Conservation (phyloP, 768 basidiomycete species). For the Boletus pseudopeckii region DNA sequence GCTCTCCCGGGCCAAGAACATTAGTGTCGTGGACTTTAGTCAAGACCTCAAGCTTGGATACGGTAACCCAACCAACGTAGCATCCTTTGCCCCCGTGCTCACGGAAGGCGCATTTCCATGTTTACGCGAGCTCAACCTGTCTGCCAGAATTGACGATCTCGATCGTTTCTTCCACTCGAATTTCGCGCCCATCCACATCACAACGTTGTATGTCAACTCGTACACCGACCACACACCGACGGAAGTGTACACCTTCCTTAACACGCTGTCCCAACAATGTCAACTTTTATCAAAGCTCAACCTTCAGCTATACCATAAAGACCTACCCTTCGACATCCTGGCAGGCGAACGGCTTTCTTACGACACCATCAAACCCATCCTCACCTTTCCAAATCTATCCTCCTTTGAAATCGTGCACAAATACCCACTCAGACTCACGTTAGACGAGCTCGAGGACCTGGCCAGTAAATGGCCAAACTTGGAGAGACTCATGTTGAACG, state of each 20-base stretch:
- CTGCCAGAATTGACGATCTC: slow-evolving; percentile 43
- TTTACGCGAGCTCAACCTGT: slow-evolving; percentile 50
- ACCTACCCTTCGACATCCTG: slow-evolving; percentile 9
- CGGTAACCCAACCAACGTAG: slow-evolving; percentile 44
- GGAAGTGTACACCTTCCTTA: slow-evolving; percentile 41
- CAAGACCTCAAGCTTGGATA: slow-evolving; percentile 46
- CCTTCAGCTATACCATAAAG: slow-evolving; percentile 32
- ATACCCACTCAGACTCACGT: slow-evolving; percentile 32
- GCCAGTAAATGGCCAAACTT: slow-evolving; percentile 45
- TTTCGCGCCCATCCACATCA: slow-evolving; percentile 49
- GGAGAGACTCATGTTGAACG: slow-evolving; percentile 43
- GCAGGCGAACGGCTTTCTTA: slow-evolving; percentile 32
- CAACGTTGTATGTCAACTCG: slow-evolving; percentile 51
- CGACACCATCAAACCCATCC: slow-evolving; percentile 36
- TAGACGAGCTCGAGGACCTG: slow-evolving; percentile 43
- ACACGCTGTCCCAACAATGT: slow-evolving; percentile 45
- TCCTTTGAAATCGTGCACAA: slow-evolving; percentile 35
- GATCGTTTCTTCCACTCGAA: slow-evolving; percentile 41
- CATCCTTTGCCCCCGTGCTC: slow-evolving; percentile 42
- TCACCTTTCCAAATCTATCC: slow-evolving; percentile 28
- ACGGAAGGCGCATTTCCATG: slow-evolving; percentile 50
- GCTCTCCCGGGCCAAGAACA: slow-evolving; percentile 41
- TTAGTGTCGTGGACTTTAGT: slow-evolving; percentile 51
- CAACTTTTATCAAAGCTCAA: slow-evolving; percentile 44
- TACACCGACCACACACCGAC: slow-evolving; percentile 42